These are phyloP conservation scores for Colletotrichum trifolii DNA, from an alignment of 2,329 filamentous ascomycete species.

Conservation along the genomic window DNA sequence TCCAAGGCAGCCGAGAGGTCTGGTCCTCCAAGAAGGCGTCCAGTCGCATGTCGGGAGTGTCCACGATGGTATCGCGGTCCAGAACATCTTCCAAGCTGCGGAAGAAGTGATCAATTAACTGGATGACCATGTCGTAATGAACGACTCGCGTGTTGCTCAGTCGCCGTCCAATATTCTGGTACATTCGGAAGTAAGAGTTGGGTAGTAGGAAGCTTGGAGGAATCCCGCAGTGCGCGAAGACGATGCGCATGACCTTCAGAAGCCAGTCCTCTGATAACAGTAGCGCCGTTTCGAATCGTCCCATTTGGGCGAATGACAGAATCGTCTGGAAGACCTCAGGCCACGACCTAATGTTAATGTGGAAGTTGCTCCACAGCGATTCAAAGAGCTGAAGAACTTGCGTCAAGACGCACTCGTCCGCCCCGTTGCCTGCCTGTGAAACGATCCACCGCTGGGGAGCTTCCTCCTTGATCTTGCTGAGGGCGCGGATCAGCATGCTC, in stretches of 20 bases:
- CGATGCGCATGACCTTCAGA: constrained; percentile 65
- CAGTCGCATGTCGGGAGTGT: constrained; percentile 53
- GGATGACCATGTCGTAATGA: constrained; percentile 65
- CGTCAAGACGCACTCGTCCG: constrained; percentile 27
- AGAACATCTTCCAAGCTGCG: constrained; percentile 53
- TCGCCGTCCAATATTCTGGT: constrained; percentile 63
- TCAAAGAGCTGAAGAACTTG: constrained; percentile 53
- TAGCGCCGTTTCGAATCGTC: constrained; percentile 65
- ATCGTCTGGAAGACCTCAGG: constrained; percentile 81
- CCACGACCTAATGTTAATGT: constrained; percentile 74
- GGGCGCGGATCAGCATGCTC: constrained; percentile 61
- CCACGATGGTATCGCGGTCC: constrained; percentile 49
- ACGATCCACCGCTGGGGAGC: constrained; percentile 60
- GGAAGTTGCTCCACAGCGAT: constrained; percentile 71
- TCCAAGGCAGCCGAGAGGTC: constrained; percentile 54
- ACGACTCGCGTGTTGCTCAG: constrained; percentile 60
- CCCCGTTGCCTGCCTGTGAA: constrained; percentile 40
- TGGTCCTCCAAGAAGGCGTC: constrained; percentile 44
- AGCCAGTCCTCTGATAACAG: constrained; percentile 73
- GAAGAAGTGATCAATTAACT: constrained; percentile 59
- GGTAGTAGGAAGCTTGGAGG: constrained; percentile 59
- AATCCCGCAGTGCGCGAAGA: constrained; percentile 67
- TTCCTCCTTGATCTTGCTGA: constrained; percentile 62
- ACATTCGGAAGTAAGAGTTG: constrained; percentile 65
- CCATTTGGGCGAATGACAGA: constrained; percentile 71